Percentiles rank a stretch among this genome's conserved stretches.
Evolutionary conservation across 495 filamentous ascomycete genomes (phyloP).

Genomic region (Lichina pygmaea): DNA sequence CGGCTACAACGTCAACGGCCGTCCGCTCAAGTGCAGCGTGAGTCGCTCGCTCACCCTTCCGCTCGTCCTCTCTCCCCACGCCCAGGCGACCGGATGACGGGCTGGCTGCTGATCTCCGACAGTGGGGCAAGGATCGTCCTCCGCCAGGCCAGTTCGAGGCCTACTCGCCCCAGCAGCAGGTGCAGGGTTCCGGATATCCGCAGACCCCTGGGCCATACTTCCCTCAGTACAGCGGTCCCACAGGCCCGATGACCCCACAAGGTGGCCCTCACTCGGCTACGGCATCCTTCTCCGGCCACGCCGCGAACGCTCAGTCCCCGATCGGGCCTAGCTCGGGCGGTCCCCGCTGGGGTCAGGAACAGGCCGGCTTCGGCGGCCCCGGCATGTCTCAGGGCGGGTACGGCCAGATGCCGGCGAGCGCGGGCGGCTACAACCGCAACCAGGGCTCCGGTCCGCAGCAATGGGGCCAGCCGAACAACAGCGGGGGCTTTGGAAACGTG

Average conservation of each 20-base stretch:
- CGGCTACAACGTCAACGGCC: conserved; percentile 90
- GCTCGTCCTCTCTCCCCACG: not conserved
- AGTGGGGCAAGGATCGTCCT: conserved; percentile 99
- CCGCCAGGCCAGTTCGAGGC: conserved; percentile 62
- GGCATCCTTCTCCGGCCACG: conserved; percentile 3
- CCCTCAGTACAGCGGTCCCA: conserved; percentile 60
- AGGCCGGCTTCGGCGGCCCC: conserved; percentile 30
- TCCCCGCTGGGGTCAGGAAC: conserved; percentile 32
- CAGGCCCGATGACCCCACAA: conserved; percentile 44
- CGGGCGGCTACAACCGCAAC: conserved; percentile 62
- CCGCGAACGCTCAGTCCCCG: conserved; percentile 9
- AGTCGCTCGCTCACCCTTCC: conserved; percentile 14
- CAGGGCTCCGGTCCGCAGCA: conserved; percentile 45
- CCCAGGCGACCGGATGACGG: not conserved
- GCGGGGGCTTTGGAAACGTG: conserved; percentile 14
- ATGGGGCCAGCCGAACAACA: conserved; percentile 33
- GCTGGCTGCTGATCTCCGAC: conserved; percentile 8
- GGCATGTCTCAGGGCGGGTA: conserved; percentile 29
- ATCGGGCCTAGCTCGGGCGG: conserved; percentile 31
- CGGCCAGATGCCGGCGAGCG: conserved; percentile 27
- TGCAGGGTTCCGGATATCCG: conserved; percentile 31
- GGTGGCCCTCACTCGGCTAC: conserved; percentile 10
- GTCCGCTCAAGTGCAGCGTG: conserved; percentile 96
- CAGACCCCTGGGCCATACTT: conserved; percentile 65
- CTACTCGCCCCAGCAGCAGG: conserved; percentile 51